phyloP scores from a whole-genome alignment of 2,329 filamentous ascomycete species.

The Decorospora gaudefroyi region DNA sequence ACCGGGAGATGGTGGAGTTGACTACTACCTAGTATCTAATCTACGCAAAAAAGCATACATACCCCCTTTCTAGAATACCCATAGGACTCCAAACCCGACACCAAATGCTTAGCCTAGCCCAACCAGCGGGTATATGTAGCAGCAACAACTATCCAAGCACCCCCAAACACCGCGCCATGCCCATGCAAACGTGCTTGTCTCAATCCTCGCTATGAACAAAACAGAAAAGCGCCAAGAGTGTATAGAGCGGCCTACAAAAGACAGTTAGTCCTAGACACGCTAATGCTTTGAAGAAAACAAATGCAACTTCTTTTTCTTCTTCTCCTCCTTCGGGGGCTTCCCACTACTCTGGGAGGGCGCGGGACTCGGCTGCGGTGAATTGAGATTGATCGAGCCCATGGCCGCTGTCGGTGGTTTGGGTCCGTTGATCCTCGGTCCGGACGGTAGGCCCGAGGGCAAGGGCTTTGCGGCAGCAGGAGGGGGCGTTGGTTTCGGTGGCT shows the following conservation, averaged over 20 bases:
- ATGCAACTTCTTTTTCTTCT: constrained; percentile 63
- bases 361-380: constrained; percentile 26
- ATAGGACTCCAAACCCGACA: neutral
- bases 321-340: constrained; percentile 35
- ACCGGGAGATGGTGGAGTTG: too few relatives aligned
- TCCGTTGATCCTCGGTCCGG: constrained; percentile 33
- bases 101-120: neutral
- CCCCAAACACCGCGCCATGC: constrained; percentile 17
- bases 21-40: too few relatives aligned
- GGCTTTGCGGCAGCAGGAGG: constrained; percentile 54
- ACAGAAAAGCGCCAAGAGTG: constrained; percentile 17
- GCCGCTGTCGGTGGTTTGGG: constrained; percentile 44
- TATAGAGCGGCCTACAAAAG: constrained; percentile 8
- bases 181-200: constrained; percentile 6
- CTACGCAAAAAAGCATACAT: too few relatives aligned
- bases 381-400: constrained; percentile 42
- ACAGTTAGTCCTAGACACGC: constrained; percentile 8
- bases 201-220: constrained; percentile 14
- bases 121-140: neutral
- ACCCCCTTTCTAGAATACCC: neutral
- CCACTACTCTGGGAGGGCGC: constrained; percentile 23
- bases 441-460: constrained; percentile 37
- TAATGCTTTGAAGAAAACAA: constrained; percentile 54
- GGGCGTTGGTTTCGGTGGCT: constrained; percentile 58
- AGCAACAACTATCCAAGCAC: neutral